Evolutionary conservation across 2,329 filamentous ascomycete species (phyloP), one percentile per base, ranked within the genome.

Genomic region (Colletotrichum theobromicola): DNA sequence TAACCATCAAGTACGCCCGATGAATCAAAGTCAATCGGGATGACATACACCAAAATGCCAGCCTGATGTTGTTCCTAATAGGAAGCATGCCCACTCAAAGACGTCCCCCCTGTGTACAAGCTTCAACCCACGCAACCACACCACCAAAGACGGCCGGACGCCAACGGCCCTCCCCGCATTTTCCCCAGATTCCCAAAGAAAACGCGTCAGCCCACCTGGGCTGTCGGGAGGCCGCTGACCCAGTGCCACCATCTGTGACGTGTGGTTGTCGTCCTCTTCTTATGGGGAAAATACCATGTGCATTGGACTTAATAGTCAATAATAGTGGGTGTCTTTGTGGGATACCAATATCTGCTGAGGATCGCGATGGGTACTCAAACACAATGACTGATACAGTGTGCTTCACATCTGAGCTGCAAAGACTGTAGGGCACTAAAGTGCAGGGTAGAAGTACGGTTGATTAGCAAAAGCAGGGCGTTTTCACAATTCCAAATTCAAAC

Each of bases 141-240:
- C 55, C 34, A 50, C 50, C 12, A 34, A 35, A n/a, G 26, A 42
- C 8, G 15, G 42, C 9, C 13, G 15, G 42, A 6, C 13, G 18
- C 10, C 21, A 34, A 70, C 15, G 55, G 21, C 24, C n/a, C 63
- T n/a, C 30, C 70, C 71, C 71, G 67, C 71, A 67, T 60, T 73
- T 73, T 70, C 71, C 67, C 71, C 71, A 53, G 71, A 70, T 73
- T 28, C 66, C 71, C 46, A 64, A 21, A 50, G n/a, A 21, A 46
- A 34, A 46, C 34, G 35, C 46, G 6, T 67, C 37, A 70, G 42
- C 46, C 70, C 65, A 58, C 32, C 26, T 7, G 34, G 10, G 28
- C 21, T 30, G 2, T 34, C 71, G 46, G 66, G 34, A 50, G 50
- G 53, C 26, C n/a, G 66, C 34, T 46, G 66, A 18, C 13, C 42